Evolutionary conservation across 148 eudicot species (phyloP).

Genomic region (Pouteria glomerata): DNA sequence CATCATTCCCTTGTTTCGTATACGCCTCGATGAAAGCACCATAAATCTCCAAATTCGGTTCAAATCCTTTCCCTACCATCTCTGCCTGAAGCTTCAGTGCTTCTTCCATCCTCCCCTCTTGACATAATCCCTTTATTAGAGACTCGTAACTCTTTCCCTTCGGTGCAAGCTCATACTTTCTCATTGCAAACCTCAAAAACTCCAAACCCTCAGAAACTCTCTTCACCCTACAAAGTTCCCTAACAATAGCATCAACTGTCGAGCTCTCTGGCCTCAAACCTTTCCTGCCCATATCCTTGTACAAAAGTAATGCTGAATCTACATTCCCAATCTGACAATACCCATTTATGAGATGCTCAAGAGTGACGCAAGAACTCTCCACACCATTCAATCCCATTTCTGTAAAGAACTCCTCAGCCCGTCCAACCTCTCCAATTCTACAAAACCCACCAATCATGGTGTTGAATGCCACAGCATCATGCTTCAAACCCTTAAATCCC

Average conservation of each 20-base stretch:
- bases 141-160: background rate
- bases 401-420: conserved; percentile 55
- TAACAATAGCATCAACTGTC: conserved; percentile 46
- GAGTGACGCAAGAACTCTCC: conserved; percentile 48
- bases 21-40: conserved; percentile 57
- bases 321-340: conserved; percentile 61
- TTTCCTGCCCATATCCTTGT: conserved; percentile 56
- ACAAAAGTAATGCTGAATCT: conserved; percentile 48
- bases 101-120: conserved; percentile 27
- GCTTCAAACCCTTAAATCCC: background rate
- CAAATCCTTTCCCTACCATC: conserved; percentile 72
- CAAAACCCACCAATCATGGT: conserved; percentile 13
- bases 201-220: conserved; percentile 43
- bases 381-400: conserved; percentile 57
- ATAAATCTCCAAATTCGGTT: conserved; percentile 47
- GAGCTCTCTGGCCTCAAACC: conserved; percentile 39
- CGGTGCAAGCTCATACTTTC: conserved; percentile 5
- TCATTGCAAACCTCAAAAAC: conserved; percentile 32
- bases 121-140: background rate
- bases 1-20: conserved; percentile 46
- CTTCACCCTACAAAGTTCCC: conserved; percentile 34
- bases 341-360: conserved; percentile 68
- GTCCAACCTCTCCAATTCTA: conserved; percentile 39
- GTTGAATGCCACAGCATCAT: background rate
- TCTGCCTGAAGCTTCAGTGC: conserved; percentile 65